Percentiles rank a stretch among this genome's conserved stretches.
phyloP scores from a whole-genome alignment of 306 rosid species.

The Prunus kanzakura region DNA sequence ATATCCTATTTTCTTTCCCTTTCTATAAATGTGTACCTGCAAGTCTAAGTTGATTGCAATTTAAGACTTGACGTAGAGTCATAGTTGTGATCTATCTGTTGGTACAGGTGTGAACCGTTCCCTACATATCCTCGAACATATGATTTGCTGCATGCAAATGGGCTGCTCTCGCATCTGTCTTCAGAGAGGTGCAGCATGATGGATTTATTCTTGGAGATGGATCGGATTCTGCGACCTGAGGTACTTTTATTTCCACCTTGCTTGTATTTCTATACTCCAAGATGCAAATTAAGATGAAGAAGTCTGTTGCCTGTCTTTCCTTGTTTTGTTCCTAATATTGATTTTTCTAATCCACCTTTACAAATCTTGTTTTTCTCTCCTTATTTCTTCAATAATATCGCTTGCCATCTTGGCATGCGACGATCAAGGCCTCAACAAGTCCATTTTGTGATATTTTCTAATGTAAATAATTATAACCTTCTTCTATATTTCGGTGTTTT shows the following conservation, averaged over 20 bases:
- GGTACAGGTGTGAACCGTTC: conserved; percentile 90
- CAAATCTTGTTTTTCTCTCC: neutral
- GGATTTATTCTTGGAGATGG: conserved; percentile 91
- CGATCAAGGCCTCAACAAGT: neutral
- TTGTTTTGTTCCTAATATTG: neutral
- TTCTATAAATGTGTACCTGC: neutral
- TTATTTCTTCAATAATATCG: neutral
- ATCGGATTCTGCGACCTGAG: conserved; percentile 96
- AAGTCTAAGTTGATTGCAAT: neutral
- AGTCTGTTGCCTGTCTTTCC: neutral
- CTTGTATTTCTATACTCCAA: neutral
- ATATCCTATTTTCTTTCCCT: neutral
- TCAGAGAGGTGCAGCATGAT: conserved; percentile 73
- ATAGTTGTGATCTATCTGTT: conserved; percentile 26
- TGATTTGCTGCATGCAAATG: conserved; percentile 86
- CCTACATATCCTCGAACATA: conserved; percentile 97
- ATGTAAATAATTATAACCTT: neutral
- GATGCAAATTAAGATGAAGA: neutral
- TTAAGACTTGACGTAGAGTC: conserved; percentile 7
- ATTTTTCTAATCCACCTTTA: neutral
- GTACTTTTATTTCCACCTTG: conserved; percentile 28
- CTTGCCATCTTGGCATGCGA: neutral
- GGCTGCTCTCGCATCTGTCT: conserved; percentile 66
- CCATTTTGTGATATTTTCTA: neutral
- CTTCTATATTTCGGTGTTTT: neutral